These are phyloP conservation scores for Lasiosphaeria ovina DNA, from an alignment of 495 filamentous ascomycete species.

Conservation along the genomic window DNA sequence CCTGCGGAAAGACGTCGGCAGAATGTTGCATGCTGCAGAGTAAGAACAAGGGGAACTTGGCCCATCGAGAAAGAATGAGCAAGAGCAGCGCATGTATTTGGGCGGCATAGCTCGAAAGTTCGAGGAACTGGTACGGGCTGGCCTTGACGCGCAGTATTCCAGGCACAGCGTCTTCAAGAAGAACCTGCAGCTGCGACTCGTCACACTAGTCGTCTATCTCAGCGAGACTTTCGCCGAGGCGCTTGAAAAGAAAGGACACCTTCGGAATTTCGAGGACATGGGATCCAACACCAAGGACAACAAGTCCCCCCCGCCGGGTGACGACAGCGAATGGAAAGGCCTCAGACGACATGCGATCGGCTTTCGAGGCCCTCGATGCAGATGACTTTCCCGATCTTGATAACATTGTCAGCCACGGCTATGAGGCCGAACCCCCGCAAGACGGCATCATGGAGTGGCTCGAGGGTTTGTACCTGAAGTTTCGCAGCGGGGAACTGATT, in stretches of 20 bases:
- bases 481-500: constrained; percentile 30
- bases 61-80: constrained; percentile 35
- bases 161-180: constrained; percentile 37
- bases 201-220: constrained; percentile 41
- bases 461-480: constrained; percentile 16
- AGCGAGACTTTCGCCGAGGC: constrained; percentile 21
- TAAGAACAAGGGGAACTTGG: constrained; percentile 42
- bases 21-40: constrained; percentile 19
- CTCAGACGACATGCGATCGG: not conserved
- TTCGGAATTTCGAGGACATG: not conserved
- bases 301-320: not conserved
- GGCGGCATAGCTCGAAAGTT: constrained; percentile 41
- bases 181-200: constrained; percentile 32
- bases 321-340: constrained; percentile 5
- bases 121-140: constrained; percentile 37
- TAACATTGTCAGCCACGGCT: constrained; percentile 6
- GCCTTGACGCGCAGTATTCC: constrained; percentile 44
- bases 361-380: not conserved
- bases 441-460: constrained; percentile 23
- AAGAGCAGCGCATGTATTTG: constrained; percentile 46
- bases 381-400: constrained; percentile 20
- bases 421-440: not conserved
- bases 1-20: constrained; percentile 39
- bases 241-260: constrained; percentile 5
- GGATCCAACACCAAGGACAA: not conserved